Percentiles rank a stretch among this genome's conserved stretches.
Evolutionary conservation across 495 filamentous ascomycete species (phyloP).

Genomic region (Melanomma pulvis-pyrius): DNA sequence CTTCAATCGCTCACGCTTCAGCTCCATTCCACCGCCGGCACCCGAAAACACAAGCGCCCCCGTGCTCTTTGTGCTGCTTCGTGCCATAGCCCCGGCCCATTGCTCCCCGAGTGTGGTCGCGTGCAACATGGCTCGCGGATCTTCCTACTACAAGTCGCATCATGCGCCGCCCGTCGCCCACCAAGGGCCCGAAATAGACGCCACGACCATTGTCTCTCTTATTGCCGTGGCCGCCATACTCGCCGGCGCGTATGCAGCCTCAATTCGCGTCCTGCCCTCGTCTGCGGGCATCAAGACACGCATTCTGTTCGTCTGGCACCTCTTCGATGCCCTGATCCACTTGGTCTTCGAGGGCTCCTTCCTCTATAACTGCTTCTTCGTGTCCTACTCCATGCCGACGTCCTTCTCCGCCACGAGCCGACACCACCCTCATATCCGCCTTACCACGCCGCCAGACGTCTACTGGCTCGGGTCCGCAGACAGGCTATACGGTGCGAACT

Average conservation of each 20-base stretch:
- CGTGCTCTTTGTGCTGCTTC: neutral
- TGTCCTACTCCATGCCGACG: constrained; percentile 49
- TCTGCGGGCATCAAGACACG: constrained; percentile 57
- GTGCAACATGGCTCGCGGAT: constrained; percentile 15
- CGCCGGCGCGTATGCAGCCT: constrained; percentile 54
- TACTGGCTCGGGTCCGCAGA: constrained; percentile 57
- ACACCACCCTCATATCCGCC: constrained; percentile 26
- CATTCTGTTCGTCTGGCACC: constrained; percentile 90
- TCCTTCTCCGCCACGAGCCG: constrained; percentile 28
- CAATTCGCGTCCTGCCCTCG: constrained; percentile 51
- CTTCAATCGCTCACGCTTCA: neutral
- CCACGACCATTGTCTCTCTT: constrained; percentile 57
- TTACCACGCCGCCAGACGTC: constrained; percentile 49
- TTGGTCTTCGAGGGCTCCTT: constrained; percentile 85
- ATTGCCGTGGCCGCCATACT: constrained; percentile 57
- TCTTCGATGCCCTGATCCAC: constrained; percentile 89
- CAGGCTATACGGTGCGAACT: constrained; percentile 71
- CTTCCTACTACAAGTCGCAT: constrained; percentile 3
- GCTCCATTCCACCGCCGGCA: neutral
- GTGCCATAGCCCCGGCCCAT: neutral
- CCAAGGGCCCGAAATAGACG: constrained; percentile 47
- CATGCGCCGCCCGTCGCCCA: neutral
- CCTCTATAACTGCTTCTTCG: constrained; percentile 90
- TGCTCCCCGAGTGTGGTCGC: neutral
- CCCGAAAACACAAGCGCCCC: neutral